Percentiles rank a stretch among this genome's conserved stretches.
Conservation (phyloP, 345 rosid genomes). For the Firmiana major region DNA sequence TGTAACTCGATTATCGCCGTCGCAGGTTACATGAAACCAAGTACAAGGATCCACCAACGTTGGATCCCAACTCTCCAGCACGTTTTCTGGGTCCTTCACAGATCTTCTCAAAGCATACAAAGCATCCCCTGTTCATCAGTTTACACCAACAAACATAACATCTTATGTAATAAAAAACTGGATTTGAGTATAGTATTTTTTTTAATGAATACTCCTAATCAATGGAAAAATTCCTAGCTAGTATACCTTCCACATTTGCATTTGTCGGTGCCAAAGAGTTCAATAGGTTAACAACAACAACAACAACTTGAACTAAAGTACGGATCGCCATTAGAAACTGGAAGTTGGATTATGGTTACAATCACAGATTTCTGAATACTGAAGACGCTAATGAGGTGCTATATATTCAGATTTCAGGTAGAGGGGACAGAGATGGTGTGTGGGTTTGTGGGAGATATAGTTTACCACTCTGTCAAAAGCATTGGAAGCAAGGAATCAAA, state of each 20-base stretch:
- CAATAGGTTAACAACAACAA: constrained; percentile 20
- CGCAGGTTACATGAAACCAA: constrained; percentile 79
- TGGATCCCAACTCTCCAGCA: constrained; percentile 75
- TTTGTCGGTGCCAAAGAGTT: constrained; percentile 20
- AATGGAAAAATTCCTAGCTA: background rate
- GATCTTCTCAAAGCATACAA: constrained; percentile 57
- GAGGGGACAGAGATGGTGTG: background rate
- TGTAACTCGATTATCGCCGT: constrained; percentile 53
- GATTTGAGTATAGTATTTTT: background rate
- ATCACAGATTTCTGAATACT: background rate
- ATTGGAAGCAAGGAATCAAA: constrained; percentile 14
- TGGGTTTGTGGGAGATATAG: background rate
- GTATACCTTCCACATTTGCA: constrained; percentile 53
- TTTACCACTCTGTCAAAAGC: constrained; percentile 1
- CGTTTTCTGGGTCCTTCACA: constrained; percentile 64
- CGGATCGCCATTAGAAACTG: constrained; percentile 30
- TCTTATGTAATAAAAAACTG: background rate
- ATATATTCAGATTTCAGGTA: background rate
- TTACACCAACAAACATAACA: background rate
- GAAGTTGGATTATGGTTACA: background rate
- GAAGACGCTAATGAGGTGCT: background rate
- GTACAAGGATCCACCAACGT: constrained; percentile 75
- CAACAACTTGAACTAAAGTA: constrained; percentile 21
- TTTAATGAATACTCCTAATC: too few relatives aligned
- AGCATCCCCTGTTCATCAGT: constrained; percentile 52